Conservation (phyloP, 225 moss, liverwort and hornwort genomes). For the Bryoerythrophyllum caledonicum region DNA sequence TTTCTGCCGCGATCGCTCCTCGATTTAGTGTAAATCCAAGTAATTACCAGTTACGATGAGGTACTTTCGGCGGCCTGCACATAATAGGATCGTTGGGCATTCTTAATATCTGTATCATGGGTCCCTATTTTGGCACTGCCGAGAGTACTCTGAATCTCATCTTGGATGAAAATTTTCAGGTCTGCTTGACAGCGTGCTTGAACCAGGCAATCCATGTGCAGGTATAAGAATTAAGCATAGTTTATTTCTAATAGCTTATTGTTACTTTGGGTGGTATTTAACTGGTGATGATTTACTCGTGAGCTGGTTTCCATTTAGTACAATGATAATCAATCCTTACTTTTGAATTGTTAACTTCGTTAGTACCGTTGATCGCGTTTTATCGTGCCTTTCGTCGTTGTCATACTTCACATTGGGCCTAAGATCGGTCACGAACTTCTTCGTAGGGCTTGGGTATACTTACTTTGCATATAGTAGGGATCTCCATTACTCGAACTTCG, state of each 20-base stretch:
- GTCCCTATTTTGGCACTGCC: conserved; percentile 21
- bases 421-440: neutral
- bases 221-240: conserved; percentile 9
- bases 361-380: neutral
- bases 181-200: conserved; percentile 40
- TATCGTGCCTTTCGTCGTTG: neutral
- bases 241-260: neutral
- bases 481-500: neutral
- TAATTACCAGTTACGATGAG: neutral
- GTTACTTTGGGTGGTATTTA: neutral
- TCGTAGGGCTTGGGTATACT: neutral
- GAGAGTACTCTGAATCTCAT: conserved; percentile 25
- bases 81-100: neutral
- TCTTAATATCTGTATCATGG: conserved; percentile 4
- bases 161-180: conserved; percentile 27
- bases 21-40: neutral
- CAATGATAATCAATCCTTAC: neutral
- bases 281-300: neutral
- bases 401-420: neutral
- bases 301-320: neutral
- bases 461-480: neutral
- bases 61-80: neutral
- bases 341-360: neutral
- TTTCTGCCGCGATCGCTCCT: neutral
- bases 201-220: conserved; percentile 19